Conservation (phyloP, 352 stramenopile genomes). For the Phytophthora pinifolia region DNA sequence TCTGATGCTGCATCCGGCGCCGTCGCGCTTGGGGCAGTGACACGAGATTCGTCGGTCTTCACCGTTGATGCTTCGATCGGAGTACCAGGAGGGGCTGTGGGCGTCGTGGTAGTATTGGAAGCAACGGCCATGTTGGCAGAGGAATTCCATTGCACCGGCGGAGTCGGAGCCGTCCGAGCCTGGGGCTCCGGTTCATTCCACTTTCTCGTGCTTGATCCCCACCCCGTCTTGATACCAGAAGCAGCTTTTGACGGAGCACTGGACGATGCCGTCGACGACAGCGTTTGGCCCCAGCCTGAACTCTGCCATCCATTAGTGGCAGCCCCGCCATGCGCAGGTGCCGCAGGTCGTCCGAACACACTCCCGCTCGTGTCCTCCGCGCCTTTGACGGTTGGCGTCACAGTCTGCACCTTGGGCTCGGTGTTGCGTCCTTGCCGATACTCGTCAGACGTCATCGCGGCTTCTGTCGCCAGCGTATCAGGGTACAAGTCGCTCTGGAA, state of each 20-base stretch:
- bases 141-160: constrained; percentile 13
- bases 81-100: not conserved
- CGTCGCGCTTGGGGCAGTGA: constrained; percentile 2
- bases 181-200: constrained; percentile 35
- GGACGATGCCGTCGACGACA: constrained; percentile 37
- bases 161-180: constrained; percentile 2
- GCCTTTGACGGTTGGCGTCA: constrained; percentile 31
- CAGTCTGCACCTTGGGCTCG: constrained; percentile 38
- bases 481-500: constrained; percentile 85
- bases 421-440: constrained; percentile 51
- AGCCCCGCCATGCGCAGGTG: constrained; percentile 4
- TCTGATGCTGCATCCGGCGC: constrained; percentile 4
- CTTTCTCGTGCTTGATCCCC: constrained; percentile 32
- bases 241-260: constrained; percentile 28
- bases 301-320: constrained; percentile 24
- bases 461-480: constrained; percentile 38
- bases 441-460: constrained; percentile 42
- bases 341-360: constrained; percentile 37
- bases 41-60: constrained; percentile 13
- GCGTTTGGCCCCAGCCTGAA: constrained; percentile 27
- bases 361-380: constrained; percentile 19
- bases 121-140: not conserved
- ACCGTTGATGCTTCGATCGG: constrained; percentile 4
- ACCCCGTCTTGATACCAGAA: constrained; percentile 28
- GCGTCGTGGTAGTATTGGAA: not conserved